These are phyloP conservation scores for Ceratobasidium sp. DNA, from an alignment of 1,284 basidiomycete genomes.

Conservation along the genomic window DNA sequence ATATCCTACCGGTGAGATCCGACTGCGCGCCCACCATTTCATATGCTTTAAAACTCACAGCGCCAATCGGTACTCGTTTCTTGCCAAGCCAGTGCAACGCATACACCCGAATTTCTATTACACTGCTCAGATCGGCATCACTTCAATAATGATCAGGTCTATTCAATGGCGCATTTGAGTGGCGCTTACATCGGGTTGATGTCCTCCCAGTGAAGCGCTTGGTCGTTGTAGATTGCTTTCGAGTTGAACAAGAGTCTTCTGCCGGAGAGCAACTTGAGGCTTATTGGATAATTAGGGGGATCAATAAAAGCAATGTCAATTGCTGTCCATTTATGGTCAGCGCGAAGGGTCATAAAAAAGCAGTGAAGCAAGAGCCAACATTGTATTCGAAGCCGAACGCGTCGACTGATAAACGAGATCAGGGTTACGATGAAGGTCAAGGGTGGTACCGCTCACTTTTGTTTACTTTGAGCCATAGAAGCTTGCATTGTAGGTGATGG, in stretches of 20 bases:
- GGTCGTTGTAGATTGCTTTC: background rate
- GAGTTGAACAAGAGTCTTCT: too few species aligned
- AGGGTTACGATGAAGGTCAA: background rate
- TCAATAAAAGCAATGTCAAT: background rate
- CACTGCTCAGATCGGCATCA: background rate
- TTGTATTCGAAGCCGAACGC: background rate
- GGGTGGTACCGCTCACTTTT: too few species aligned
- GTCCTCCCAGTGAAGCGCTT: slow-evolving; percentile 5
- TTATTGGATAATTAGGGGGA: slow-evolving; percentile 1
- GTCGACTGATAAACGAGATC: background rate
- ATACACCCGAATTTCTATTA: background rate
- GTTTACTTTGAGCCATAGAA: too few species aligned
- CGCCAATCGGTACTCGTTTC: background rate
- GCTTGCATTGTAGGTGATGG: too few species aligned
- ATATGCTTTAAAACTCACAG: background rate
- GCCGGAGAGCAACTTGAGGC: background rate
- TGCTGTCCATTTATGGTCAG: background rate
- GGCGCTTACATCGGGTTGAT: slow-evolving; percentile 14
- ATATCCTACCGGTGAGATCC: background rate
- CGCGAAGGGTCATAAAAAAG: background rate
- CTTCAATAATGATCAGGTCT: background rate
- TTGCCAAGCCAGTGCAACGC: background rate
- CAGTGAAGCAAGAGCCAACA: background rate
- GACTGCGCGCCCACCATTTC: background rate
- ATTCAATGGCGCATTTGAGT: background rate